phyloP scores from a whole-genome alignment of 73 alveolate genomes.

The Symbiodinium natans region DNA sequence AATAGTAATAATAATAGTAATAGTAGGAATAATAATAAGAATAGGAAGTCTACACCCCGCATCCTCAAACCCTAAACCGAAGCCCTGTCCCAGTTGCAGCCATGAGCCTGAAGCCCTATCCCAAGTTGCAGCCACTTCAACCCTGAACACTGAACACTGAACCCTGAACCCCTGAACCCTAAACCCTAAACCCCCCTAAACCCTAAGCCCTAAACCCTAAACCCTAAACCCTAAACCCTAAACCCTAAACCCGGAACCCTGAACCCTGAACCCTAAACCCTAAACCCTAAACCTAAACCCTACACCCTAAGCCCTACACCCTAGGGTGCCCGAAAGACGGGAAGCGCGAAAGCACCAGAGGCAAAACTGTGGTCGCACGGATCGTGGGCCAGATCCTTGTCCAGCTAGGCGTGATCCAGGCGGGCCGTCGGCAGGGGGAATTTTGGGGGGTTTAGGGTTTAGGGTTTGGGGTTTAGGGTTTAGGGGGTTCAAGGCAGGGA shows the following conservation, averaged over 20 bases:
- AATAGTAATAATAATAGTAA: too few species aligned
- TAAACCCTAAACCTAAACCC: too few species aligned
- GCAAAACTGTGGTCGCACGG: slow-evolving; percentile 8
- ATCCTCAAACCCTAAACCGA: too few species aligned
- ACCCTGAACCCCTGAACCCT: not conserved
- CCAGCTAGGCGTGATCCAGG: slow-evolving; percentile 18
- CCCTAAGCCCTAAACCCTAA: not conserved
- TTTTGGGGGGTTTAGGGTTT: too few species aligned
- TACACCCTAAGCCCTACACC: too few species aligned
- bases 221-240: too few species aligned
- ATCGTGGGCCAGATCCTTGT: slow-evolving; percentile 6
- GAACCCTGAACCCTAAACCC: not conserved
- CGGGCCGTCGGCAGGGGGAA: not conserved
- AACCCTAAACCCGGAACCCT: not conserved
- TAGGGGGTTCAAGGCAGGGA: not conserved
- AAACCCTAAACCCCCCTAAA: not conserved
- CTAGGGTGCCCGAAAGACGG: too few species aligned
- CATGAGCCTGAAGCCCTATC: not conserved
- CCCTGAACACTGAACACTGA: not conserved
- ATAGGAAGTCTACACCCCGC: too few species aligned
- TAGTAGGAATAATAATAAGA: too few species aligned
- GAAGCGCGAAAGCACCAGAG: too few species aligned
- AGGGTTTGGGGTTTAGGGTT: too few species aligned
- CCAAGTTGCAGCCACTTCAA: not conserved
- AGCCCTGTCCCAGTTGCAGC: too few species aligned